Evolutionary conservation across 768 basidiomycete genomes (phyloP).

Genomic region (Amanita jacksonii): DNA sequence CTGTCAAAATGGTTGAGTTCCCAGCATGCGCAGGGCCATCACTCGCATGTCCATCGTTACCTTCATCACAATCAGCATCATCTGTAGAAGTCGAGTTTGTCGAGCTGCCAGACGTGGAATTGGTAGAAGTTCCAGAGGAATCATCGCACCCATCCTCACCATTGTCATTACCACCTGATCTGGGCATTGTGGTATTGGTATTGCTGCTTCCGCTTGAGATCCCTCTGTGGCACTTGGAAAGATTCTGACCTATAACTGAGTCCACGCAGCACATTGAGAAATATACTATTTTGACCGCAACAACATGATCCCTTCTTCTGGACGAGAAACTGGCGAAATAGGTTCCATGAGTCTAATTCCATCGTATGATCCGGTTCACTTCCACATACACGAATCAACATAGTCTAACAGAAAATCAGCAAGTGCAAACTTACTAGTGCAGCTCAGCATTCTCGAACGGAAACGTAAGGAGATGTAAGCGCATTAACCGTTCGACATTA

Average conservation of each 20-base stretch:
- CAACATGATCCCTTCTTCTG: constrained; percentile 16
- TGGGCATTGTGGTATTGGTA: constrained; percentile 8
- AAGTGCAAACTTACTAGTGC: constrained; percentile 24
- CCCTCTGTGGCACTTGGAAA: neutral
- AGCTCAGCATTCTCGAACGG: constrained; percentile 29
- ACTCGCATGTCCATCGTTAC: too few relatives aligned
- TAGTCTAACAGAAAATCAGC: neutral
- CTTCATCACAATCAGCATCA: neutral
- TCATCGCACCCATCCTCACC: constrained; percentile 10
- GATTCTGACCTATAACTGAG: constrained; percentile 14
- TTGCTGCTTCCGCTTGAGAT: constrained; percentile 5
- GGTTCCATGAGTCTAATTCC: constrained; percentile 6
- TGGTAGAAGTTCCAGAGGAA: constrained; percentile 4
- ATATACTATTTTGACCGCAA: constrained; percentile 14
- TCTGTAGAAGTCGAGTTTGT: too few relatives aligned
- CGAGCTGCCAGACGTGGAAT: too few relatives aligned
- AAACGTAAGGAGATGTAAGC: constrained; percentile 21
- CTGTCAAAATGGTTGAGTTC: constrained; percentile 5
- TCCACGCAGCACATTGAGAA: constrained; percentile 14
- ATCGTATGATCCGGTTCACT: neutral
- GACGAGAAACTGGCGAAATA: constrained; percentile 12
- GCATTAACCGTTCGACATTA: constrained; percentile 18
- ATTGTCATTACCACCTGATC: neutral
- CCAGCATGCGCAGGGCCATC: too few relatives aligned
- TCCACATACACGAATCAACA: neutral